These are phyloP conservation scores for Elongisporangium undulatum DNA, from an alignment of 352 stramenopile genomes.

Conservation along the genomic window DNA sequence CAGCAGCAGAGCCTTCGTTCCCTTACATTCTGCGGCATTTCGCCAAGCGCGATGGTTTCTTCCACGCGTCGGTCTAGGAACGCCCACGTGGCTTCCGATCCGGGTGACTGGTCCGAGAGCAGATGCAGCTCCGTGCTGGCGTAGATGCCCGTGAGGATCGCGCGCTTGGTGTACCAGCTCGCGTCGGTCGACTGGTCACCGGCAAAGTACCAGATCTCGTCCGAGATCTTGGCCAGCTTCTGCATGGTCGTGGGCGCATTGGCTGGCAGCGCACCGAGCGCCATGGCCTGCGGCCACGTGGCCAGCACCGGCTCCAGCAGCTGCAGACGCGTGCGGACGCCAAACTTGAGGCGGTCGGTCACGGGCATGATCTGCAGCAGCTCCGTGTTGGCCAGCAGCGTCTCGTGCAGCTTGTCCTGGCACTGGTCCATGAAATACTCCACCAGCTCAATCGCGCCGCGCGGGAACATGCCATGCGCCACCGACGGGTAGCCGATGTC, in stretches of 20 bases:
- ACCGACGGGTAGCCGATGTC: slow-evolving; percentile 73
- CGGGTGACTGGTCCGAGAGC: slow-evolving; percentile 72
- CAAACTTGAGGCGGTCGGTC: slow-evolving; percentile 81
- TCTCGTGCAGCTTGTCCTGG: slow-evolving; percentile 48
- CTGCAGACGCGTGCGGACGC: slow-evolving; percentile 61
- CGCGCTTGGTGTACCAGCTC: slow-evolving; percentile 86
- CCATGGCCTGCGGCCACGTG: slow-evolving; percentile 80
- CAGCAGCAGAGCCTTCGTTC: neutral
- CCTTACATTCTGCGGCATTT: slow-evolving; percentile 78
- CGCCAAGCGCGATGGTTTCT: slow-evolving; percentile 75
- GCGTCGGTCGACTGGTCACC: slow-evolving; percentile 81
- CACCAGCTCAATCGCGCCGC: slow-evolving; percentile 73
- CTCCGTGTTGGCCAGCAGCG: slow-evolving; percentile 52
- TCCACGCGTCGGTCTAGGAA: slow-evolving; percentile 82
- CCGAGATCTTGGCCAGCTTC: slow-evolving; percentile 61
- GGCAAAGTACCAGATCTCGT: slow-evolving; percentile 88
- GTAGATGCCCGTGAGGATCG: slow-evolving; percentile 74
- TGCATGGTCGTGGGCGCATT: slow-evolving; percentile 70
- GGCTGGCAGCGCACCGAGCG: slow-evolving; percentile 61
- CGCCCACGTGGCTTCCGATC: slow-evolving; percentile 75
- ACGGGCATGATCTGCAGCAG: slow-evolving; percentile 63
- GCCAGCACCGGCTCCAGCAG: slow-evolving; percentile 52
- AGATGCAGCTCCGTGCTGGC: slow-evolving; percentile 81
- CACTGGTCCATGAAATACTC: slow-evolving; percentile 85
- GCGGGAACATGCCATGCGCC: slow-evolving; percentile 77